Percentiles rank a stretch among this genome's conserved stretches.
Evolutionary conservation across 257 asterid species (phyloP).

Genomic region (Solanum virginianum): DNA sequence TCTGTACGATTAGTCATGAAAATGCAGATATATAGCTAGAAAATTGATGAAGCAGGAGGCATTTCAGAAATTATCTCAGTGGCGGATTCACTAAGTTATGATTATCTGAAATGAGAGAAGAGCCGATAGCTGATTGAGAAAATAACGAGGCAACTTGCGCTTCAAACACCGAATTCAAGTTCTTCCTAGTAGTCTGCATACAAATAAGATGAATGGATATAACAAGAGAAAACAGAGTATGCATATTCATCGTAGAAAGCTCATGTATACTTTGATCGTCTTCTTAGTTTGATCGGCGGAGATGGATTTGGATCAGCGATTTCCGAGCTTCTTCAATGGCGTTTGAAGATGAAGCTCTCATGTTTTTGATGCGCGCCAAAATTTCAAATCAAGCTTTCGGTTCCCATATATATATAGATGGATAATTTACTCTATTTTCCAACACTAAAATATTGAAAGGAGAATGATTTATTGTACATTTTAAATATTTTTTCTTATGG

Average conservation of each 20-base stretch:
- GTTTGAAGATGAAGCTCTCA: background rate
- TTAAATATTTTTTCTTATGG: too few relatives aligned
- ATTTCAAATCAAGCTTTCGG: background rate
- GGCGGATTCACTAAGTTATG: background rate
- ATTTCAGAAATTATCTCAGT: background rate
- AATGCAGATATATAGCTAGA: background rate
- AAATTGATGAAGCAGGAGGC: background rate
- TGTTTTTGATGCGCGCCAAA: background rate
- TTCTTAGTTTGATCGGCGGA: background rate
- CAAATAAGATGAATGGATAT: background rate
- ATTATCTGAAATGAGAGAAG: background rate
- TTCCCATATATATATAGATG: background rate
- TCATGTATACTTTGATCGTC: background rate
- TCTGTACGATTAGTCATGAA: background rate
- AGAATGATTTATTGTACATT: too few relatives aligned
- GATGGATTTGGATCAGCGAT: background rate
- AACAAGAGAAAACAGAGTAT: background rate
- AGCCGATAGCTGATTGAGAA: background rate
- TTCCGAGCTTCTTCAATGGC: background rate
- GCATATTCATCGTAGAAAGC: background rate
- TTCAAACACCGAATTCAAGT: background rate
- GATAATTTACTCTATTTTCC: too few relatives aligned
- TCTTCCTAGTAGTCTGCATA: background rate
- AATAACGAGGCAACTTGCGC: background rate
- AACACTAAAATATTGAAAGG: too few relatives aligned